Percentiles rank a stretch among this genome's conserved stretches.
These are phyloP conservation scores for Xerocomellus chrysenteron DNA, from an alignment of 768 basidiomycete genomes.

Conservation along the genomic window DNA sequence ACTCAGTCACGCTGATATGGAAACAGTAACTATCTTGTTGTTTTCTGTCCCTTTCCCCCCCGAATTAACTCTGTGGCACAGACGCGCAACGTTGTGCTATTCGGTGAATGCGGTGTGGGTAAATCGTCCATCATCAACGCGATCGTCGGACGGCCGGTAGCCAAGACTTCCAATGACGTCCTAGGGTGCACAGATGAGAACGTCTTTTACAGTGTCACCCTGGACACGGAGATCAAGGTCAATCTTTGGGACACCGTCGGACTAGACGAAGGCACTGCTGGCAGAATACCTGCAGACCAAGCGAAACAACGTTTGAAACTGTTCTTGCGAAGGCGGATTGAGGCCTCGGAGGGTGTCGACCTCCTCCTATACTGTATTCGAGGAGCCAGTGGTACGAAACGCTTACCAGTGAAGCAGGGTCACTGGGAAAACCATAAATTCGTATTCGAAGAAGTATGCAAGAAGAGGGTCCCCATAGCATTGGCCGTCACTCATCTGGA, in stretches of 20 bases:
- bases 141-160: constrained; percentile 25
- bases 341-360: constrained; percentile 19
- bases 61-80: background rate
- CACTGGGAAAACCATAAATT: constrained; percentile 20
- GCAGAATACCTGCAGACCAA: constrained; percentile 12
- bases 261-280: constrained; percentile 30
- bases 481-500: constrained; percentile 30
- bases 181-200: constrained; percentile 30
- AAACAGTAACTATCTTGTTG: background rate
- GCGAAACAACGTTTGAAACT: constrained; percentile 19
- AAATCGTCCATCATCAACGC: constrained; percentile 44
- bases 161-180: constrained; percentile 29
- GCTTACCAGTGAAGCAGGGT: constrained; percentile 15
- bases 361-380: constrained; percentile 32
- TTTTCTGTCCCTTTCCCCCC: background rate
- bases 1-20: constrained; percentile 3
- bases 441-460: constrained; percentile 27
- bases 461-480: constrained; percentile 25
- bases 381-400: constrained; percentile 14
- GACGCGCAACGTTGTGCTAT: constrained; percentile 36
- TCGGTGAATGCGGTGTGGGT: constrained; percentile 33
- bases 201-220: constrained; percentile 12
- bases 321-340: constrained; percentile 28
- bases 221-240: constrained; percentile 16
- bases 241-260: constrained; percentile 38